These are phyloP conservation scores for Dendrocalamus sinicus DNA, from an alignment of 176 grass and related monocot species.

Conservation along the genomic window DNA sequence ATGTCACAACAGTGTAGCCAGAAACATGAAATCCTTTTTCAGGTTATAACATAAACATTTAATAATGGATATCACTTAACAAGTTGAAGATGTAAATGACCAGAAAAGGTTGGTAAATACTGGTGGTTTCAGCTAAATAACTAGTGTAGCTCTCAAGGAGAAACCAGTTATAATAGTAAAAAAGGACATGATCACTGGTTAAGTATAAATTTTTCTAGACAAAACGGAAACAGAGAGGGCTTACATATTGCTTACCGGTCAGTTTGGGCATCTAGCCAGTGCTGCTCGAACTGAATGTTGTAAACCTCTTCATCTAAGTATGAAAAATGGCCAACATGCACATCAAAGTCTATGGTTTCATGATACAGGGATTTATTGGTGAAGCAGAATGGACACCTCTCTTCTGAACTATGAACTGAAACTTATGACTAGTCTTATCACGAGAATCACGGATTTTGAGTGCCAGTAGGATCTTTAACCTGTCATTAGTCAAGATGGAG, in stretches of 20 bases:
- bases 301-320: constrained; percentile 98
- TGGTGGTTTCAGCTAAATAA: constrained; percentile 5
- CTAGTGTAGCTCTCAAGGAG: not conserved
- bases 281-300: constrained; percentile 99
- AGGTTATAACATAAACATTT: not conserved
- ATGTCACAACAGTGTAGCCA: not conserved
- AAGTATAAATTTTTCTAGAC: not conserved
- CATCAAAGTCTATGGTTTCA: constrained; percentile 97
- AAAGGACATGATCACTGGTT: not conserved
- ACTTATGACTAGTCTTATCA: constrained; percentile 89
- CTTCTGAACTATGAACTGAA: constrained; percentile 94
- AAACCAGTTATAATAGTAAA: not conserved
- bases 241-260: constrained; percentile 97
- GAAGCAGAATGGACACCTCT: constrained; percentile 90
- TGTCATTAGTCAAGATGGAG: constrained; percentile 43
- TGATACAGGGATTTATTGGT: constrained; percentile 93
- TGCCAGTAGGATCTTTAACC: constrained; percentile 80
- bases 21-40: not conserved
- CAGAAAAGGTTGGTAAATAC: not conserved
- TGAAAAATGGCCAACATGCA: constrained; percentile 92
- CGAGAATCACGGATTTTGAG: constrained; percentile 77
- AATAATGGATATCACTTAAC: not conserved
- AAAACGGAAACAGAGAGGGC: not conserved
- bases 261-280: constrained; percentile 97
- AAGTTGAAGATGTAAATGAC: not conserved